Conservation (phyloP, 2,329 filamentous ascomycete genomes). For the Epichloe amarillans region DNA sequence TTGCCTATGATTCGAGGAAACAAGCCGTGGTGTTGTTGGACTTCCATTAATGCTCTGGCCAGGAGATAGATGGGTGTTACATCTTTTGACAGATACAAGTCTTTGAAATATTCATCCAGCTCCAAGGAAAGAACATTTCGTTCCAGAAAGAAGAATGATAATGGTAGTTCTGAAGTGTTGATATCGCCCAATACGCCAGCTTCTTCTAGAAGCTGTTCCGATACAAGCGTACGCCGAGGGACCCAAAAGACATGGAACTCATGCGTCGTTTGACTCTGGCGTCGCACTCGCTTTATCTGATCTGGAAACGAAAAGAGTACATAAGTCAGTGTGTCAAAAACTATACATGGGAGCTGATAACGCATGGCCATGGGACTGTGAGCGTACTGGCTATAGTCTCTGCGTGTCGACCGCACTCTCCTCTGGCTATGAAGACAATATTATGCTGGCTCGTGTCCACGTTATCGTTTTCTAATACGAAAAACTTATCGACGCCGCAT, state of each 20-base stretch:
- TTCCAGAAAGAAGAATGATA: conserved; percentile 86
- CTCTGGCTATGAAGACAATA: conserved; percentile 83
- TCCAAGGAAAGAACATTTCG: conserved; percentile 85
- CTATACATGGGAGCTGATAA: background rate
- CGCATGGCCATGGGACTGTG: background rate
- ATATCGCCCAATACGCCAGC: conserved; percentile 87
- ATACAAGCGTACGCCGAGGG: conserved; percentile 79
- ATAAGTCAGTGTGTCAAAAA: conserved; percentile 15
- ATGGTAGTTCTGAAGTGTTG: conserved; percentile 71
- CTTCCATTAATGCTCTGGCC: conserved; percentile 83
- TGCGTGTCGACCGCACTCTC: conserved; percentile 75
- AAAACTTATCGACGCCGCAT: conserved; percentile 95
- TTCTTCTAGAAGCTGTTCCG: conserved; percentile 83
- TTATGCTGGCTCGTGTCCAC: conserved; percentile 90
- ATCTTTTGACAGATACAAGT: conserved; percentile 83
- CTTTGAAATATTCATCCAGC: conserved; percentile 71
- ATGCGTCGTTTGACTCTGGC: conserved; percentile 79
- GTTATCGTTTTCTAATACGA: conserved; percentile 92
- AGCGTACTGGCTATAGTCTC: conserved; percentile 76
- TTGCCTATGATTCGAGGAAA: conserved; percentile 94
- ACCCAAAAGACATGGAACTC: conserved; percentile 97
- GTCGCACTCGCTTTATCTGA: conserved; percentile 80
- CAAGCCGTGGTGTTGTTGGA: conserved; percentile 82
- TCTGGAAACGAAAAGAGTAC: conserved; percentile 36
- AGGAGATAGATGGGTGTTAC: conserved; percentile 81